Evolutionary conservation across 2,329 filamentous ascomycete species (phyloP), one percentile per base, ranked within the genome.

Genomic region (Ascocoryne sarcoides): DNA sequence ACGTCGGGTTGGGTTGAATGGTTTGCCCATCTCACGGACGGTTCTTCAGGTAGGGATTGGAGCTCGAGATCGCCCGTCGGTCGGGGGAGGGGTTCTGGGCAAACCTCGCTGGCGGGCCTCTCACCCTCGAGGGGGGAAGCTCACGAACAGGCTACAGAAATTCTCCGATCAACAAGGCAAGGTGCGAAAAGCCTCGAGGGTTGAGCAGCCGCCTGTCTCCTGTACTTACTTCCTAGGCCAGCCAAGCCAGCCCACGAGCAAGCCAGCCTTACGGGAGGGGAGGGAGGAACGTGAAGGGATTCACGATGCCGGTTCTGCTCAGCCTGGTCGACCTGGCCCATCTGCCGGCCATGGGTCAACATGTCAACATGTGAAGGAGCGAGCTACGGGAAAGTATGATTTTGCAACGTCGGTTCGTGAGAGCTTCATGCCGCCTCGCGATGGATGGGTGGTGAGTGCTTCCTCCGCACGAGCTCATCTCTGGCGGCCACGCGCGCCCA

Each of bases 301-400:
- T 53, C 49, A 50, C 51, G 49, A 50, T 49, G 47, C 51, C 46
- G 49, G 47, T 33, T 31, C 44, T 28, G n/a, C 45, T 45, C 36
- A 41, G 44, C 40, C 43, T 45, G 42, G 43, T 30, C 45, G 7
- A 43, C 32, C 33, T 32, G 36, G 32, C n/a, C n/a, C n/a, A 49
- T 49, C 43, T 51, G 42, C 46, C 46, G 46, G 46, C 34, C 51
- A 53, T 49, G 51, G 51, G 47, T 52, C 40, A 26, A 7, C n/a
- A n/a, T n/a, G n/a, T n/a, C n/a, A n/a, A n/a, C n/a, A n/a, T n/a
- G 12, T 7, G 23, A 26, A 7, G 23, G 23, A 26, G 7, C 23
- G 7, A 26, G 12, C 23, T 7, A 7, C 23, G 23, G 7, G 23
- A 26, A 12, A 7, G 23, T 12, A 7, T 7, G 7, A 26, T 12